These are phyloP conservation scores for Actinomucor elegans DNA, from an alignment of 371 early-diverging fungal genomes.

Conservation along the genomic window DNA sequence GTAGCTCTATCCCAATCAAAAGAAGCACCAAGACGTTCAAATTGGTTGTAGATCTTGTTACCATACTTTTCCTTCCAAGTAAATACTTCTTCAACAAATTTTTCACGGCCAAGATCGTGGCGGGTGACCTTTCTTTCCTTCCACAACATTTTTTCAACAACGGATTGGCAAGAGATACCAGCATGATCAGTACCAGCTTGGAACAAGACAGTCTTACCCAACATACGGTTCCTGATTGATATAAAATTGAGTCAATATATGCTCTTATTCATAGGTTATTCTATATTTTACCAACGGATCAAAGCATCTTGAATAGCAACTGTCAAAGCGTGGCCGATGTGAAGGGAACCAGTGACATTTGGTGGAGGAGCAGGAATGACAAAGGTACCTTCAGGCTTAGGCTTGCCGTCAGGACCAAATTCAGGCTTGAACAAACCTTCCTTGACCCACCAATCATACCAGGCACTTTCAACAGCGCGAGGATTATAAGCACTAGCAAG, in stretches of 20 bases:
- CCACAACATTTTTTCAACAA: conserved; percentile 96
- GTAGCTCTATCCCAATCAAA: conserved; percentile 93
- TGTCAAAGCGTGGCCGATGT: conserved; percentile 98
- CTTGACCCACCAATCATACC: conserved; percentile 96
- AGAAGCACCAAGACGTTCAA: conserved; percentile 93
- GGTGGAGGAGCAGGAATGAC: conserved; percentile 98
- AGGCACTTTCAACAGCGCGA: conserved; percentile 91
- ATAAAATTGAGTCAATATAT: background rate
- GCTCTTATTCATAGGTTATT: background rate
- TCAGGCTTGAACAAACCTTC: conserved; percentile 92
- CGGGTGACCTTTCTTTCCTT: conserved; percentile 81
- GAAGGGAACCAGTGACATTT: conserved; percentile 98
- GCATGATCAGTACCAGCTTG: conserved; percentile 99
- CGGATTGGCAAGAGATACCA: conserved; percentile 98
- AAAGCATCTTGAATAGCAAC: conserved; percentile 97
- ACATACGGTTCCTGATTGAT: conserved; percentile 91
- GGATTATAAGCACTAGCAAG: conserved; percentile 93
- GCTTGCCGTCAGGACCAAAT: conserved; percentile 71
- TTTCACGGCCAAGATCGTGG: conserved; percentile 94
- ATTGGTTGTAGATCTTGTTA: conserved; percentile 86
- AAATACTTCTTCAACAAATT: conserved; percentile 91
- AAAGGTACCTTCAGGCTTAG: conserved; percentile 81
- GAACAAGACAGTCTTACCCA: conserved; percentile 93
- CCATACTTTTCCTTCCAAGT: conserved; percentile 97
- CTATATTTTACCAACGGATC: conserved; percentile 78